Percentiles rank a stretch among this genome's conserved stretches.
Conservation (phyloP, 2,329 filamentous ascomycete species). For the Dactylellina haptotyla region DNA sequence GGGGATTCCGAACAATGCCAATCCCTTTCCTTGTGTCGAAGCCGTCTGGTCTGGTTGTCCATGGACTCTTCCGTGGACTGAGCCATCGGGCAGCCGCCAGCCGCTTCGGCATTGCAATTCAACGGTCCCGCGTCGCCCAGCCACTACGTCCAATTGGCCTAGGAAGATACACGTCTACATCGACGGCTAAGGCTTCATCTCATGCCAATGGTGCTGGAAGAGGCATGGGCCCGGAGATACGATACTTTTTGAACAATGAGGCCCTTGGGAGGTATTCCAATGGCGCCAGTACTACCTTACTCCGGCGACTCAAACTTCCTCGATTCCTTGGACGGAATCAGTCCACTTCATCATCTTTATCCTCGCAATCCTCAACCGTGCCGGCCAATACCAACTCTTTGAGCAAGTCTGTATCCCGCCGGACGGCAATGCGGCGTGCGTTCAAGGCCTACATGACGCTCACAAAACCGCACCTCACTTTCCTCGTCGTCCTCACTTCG, state of each 20-base stretch:
- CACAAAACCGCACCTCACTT: slow-evolving; percentile 92
- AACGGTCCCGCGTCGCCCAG: slow-evolving; percentile 39
- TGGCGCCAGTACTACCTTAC: not conserved
- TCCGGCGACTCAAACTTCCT: slow-evolving; percentile 28
- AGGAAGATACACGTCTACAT: slow-evolving; percentile 32
- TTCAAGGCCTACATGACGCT: slow-evolving; percentile 86
- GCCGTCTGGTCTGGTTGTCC: slow-evolving; percentile 44
- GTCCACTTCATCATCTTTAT: slow-evolving; percentile 27
- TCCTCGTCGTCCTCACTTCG: slow-evolving; percentile 88
- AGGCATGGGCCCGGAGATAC: slow-evolving; percentile 7
- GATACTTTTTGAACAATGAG: slow-evolving; percentile 46
- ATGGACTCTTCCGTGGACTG: slow-evolving; percentile 46
- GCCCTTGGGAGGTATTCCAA: slow-evolving; percentile 16
- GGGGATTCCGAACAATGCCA: slow-evolving; percentile 37
- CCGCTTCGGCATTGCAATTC: slow-evolving; percentile 47
- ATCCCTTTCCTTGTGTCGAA: slow-evolving; percentile 48
- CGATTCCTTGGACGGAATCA: slow-evolving; percentile 28
- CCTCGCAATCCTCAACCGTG: slow-evolving; percentile 3
- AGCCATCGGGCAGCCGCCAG: slow-evolving; percentile 40
- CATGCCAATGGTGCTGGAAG: not conserved
- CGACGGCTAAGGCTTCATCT: not conserved
- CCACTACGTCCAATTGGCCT: slow-evolving; percentile 13
- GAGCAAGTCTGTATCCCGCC: slow-evolving; percentile 33
- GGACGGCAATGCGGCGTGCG: slow-evolving; percentile 70
- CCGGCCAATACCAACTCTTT: slow-evolving; percentile 17